Evolutionary conservation across 768 basidiomycete genomes (phyloP).

Genomic region (Pulveroboletus sp.): DNA sequence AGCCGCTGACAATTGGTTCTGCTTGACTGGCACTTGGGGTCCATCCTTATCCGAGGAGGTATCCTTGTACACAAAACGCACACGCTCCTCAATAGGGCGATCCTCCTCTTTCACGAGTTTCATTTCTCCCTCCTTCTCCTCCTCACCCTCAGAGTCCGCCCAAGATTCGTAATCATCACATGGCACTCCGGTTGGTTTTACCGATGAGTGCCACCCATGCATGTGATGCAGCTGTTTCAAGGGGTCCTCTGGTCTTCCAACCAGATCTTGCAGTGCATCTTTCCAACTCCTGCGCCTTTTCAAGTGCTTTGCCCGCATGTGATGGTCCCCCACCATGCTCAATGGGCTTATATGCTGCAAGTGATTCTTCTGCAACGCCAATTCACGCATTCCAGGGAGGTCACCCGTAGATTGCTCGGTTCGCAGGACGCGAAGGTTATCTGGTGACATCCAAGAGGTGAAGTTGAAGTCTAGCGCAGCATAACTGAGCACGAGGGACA

Average conservation of each 20-base stretch:
- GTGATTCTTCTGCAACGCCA: constrained; percentile 83
- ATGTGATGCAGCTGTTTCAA: constrained; percentile 16
- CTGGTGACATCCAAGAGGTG: constrained; percentile 92
- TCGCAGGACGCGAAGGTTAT: constrained; percentile 76
- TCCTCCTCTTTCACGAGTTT: constrained; percentile 59
- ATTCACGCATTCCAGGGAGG: constrained; percentile 63
- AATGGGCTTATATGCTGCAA: constrained; percentile 85
- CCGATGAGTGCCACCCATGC: constrained; percentile 27
- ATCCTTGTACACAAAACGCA: constrained; percentile 50
- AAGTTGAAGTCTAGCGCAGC: constrained; percentile 96
- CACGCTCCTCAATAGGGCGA: constrained; percentile 68
- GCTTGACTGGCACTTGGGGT: constrained; percentile 35
- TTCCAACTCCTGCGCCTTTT: constrained; percentile 57
- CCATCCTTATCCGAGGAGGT: constrained; percentile 12
- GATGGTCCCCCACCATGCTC: constrained; percentile 80
- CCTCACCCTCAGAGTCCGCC: constrained; percentile 50
- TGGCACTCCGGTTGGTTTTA: constrained; percentile 19
- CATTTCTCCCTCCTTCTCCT: constrained; percentile 44
- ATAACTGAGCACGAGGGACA: constrained; percentile 84
- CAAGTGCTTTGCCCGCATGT: constrained; percentile 35
- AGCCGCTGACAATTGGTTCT: constrained; percentile 48
- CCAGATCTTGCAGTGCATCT: constrained; percentile 48
- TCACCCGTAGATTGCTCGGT: constrained; percentile 84
- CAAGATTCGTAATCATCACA: constrained; percentile 46
- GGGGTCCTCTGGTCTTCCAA: constrained; percentile 35